A percentile compares a stretch with the other conserved stretches of the same genome.
Conservation (phyloP, 2,329 filamentous ascomycete species). For the Coleophoma cylindrospora region DNA sequence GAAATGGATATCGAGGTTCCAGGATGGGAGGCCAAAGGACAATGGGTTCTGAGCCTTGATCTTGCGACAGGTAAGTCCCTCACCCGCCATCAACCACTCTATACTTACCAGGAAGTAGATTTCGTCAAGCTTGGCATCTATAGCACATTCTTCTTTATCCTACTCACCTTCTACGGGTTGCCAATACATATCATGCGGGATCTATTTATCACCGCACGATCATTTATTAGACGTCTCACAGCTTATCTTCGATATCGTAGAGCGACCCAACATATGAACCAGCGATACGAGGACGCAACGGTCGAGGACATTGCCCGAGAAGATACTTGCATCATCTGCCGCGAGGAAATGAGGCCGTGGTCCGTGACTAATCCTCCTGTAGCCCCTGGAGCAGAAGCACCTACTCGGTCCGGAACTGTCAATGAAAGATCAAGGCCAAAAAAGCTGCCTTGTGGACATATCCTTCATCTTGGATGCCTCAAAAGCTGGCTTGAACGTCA, state of each 20-base stretch:
- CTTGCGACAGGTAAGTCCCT: conserved; percentile 64
- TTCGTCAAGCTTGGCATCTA: conserved; percentile 90
- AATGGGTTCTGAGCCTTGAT: conserved; percentile 86
- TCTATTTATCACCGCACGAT: conserved; percentile 87
- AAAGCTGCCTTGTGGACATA: conserved; percentile 94
- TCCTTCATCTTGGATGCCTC: conserved; percentile 88
- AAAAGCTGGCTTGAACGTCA: conserved; percentile 97
- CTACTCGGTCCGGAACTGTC: conserved; percentile 36
- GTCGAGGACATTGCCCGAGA: conserved; percentile 78
- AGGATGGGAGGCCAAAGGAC: conserved; percentile 93
- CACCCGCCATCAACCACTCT: no score
- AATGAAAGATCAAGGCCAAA: conserved; percentile 86
- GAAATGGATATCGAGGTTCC: conserved; percentile 94
- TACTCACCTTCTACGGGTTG: conserved; percentile 89
- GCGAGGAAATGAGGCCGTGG: conserved; percentile 92
- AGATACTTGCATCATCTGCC: conserved; percentile 95
- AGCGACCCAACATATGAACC: conserved; percentile 91
- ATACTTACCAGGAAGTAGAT: conserved; percentile 43
- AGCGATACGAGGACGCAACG: conserved; percentile 83
- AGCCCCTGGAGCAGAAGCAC: conserved; percentile 23
- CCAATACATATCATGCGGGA: conserved; percentile 97
- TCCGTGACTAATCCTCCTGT: conserved; percentile 38
- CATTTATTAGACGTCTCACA: conserved; percentile 83
- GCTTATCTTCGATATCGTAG: conserved; percentile 87
- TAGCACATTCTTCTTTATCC: conserved; percentile 85